phyloP scores from a whole-genome alignment of 169 alveolate species.

The Sarcocystis neurona region DNA sequence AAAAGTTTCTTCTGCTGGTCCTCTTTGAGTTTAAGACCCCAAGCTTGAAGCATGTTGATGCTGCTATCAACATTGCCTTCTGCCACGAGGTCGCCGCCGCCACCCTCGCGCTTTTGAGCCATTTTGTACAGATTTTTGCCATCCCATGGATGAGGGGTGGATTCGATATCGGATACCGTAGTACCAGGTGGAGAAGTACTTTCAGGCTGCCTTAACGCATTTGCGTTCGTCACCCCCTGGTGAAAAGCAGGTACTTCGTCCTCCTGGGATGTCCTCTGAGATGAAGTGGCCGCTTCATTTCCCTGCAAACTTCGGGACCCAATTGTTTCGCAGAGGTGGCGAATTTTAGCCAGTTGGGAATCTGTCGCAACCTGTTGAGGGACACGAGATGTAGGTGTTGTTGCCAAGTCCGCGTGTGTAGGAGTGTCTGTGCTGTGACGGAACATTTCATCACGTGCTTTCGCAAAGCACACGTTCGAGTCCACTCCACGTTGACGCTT shows the following conservation, averaged over 20 bases:
- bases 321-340: conserved; percentile 40
- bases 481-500: background rate
- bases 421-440: background rate
- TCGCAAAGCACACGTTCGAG: background rate
- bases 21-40: conserved; percentile 1
- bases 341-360: conserved; percentile 40
- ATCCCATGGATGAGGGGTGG: too few relatives aligned
- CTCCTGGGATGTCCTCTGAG: too few relatives aligned
- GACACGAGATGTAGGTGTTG: background rate
- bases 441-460: conserved; percentile 11
- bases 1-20: background rate
- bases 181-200: background rate
- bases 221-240: background rate
- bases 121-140: too few relatives aligned
- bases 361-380: background rate
- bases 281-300: too few relatives aligned
- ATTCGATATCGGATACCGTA: too few relatives aligned
- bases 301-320: too few relatives aligned
- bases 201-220: background rate
- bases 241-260: too few relatives aligned
- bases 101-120: background rate
- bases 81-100: background rate
- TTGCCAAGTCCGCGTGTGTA: background rate
- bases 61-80: background rate
- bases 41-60: conserved; percentile 36